Percentiles rank a stretch among this genome's conserved stretches.
Conservation (phyloP, 1,284 basidiomycete species). For the Ustilago trichophora region DNA sequence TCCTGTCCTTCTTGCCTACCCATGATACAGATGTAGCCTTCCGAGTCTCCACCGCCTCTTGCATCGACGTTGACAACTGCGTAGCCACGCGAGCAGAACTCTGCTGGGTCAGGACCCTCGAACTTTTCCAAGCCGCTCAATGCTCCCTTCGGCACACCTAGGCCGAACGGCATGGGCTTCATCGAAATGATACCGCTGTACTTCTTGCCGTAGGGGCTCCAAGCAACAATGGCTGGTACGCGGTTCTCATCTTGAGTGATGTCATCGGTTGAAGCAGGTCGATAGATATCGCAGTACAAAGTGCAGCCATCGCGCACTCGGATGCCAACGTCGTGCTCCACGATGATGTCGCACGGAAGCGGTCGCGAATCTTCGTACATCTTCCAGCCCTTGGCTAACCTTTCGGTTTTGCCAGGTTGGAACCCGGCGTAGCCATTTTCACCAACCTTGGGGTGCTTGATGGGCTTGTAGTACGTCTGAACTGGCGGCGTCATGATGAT, state of each 20-base stretch:
- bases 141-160: conserved; percentile 27
- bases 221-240: conserved; percentile 48
- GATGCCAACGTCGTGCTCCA: conserved; percentile 45
- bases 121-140: conserved; percentile 54
- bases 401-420: too few species aligned
- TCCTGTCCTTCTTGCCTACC: conserved; percentile 7
- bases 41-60: conserved; percentile 39
- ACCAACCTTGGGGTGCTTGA: too few species aligned
- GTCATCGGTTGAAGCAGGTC: too few species aligned
- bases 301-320: conserved; percentile 51
- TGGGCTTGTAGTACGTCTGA: too few species aligned
- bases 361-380: conserved; percentile 1
- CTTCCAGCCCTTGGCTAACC: too few species aligned
- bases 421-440: too few species aligned
- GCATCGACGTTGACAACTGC: conserved; percentile 55
- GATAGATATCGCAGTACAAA: conserved; percentile 54
- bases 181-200: conserved; percentile 16
- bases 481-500: too few species aligned
- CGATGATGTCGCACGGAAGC: conserved; percentile 24
- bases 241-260: conserved; percentile 11
- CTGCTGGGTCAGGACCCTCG: conserved; percentile 62
- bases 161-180: conserved; percentile 12
- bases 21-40: conserved; percentile 29
- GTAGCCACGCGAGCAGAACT: conserved; percentile 51
- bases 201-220: conserved; percentile 55